These are phyloP conservation scores for Yarrowia sp. DNA, from an alignment of 805 yeast species.

Conservation along the genomic window DNA sequence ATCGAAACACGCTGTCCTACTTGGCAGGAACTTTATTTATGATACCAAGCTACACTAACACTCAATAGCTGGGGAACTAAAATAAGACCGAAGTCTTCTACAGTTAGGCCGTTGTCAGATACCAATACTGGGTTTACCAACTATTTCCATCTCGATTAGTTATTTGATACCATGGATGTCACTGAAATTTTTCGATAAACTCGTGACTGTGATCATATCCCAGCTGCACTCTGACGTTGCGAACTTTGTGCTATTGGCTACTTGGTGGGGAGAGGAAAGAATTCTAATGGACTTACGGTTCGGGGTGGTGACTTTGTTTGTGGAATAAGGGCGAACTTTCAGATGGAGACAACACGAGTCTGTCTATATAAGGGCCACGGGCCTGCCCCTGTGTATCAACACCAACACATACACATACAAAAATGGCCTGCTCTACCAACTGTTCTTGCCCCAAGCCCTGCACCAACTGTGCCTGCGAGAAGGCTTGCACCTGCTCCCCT, in stretches of 20 bases:
- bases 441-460: conserved; percentile 39
- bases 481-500: conserved; percentile 32
- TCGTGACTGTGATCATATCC: background rate
- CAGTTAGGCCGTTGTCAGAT: no score
- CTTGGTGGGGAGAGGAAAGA: background rate
- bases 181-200: no score
- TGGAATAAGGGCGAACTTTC: background rate
- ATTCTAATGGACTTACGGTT: background rate
- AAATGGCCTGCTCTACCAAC: conserved; percentile 40
- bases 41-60: background rate
- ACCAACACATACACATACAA: background rate
- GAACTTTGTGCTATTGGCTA: conserved; percentile 23
- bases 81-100: background rate
- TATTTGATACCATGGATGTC: no score
- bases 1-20: background rate
- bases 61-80: background rate
- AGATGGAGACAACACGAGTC: no score
- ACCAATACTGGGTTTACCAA: no score
- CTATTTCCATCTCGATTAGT: no score
- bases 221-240: conserved; percentile 24
- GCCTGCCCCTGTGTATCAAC: background rate
- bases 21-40: background rate
- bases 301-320: conserved; percentile 24
- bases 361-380: no score
- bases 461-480: conserved; percentile 36